Conservation (phyloP, 139 green algal genomes). For the Coelastrella sp. region DNA sequence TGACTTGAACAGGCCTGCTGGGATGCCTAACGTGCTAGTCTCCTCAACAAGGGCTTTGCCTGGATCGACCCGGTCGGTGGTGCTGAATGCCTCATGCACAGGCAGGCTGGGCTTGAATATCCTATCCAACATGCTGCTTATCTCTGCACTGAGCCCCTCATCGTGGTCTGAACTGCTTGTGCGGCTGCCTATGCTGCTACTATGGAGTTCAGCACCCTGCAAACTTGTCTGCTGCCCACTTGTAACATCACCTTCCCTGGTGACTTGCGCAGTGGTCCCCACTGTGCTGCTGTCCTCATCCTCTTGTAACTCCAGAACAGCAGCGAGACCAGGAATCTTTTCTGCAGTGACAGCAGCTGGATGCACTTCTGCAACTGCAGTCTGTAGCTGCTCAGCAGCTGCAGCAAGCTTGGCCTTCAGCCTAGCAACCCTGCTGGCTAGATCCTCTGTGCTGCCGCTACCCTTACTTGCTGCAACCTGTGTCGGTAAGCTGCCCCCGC, state of each 20-base stretch:
- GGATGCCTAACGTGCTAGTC: neutral
- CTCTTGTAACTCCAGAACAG: too few species aligned
- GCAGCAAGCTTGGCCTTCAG: neutral
- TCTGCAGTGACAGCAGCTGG: neutral
- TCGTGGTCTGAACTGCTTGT: neutral
- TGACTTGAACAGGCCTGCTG: neutral
- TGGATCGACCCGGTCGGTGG: neutral
- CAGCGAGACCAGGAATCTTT: neutral
- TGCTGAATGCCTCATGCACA: neutral
- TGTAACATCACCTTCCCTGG: too few species aligned
- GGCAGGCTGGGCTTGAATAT: neutral
- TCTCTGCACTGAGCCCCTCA: neutral
- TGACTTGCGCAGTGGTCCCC: too few species aligned
- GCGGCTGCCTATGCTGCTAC: neutral
- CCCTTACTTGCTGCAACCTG: neutral
- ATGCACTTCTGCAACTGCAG: neutral
- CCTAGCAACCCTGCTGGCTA: constrained; percentile 2
- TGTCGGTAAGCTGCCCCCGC: neutral
- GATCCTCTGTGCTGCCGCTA: neutral
- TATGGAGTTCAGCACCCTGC: too few species aligned
- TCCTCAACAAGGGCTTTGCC: neutral
- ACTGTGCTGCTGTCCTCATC: too few species aligned
- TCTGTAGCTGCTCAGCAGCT: neutral
- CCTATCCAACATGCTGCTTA: neutral
- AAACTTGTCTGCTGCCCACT: too few species aligned